Evolutionary conservation across 2,329 filamentous ascomycete genomes (phyloP).

Genomic region (Cercospora beticola): DNA sequence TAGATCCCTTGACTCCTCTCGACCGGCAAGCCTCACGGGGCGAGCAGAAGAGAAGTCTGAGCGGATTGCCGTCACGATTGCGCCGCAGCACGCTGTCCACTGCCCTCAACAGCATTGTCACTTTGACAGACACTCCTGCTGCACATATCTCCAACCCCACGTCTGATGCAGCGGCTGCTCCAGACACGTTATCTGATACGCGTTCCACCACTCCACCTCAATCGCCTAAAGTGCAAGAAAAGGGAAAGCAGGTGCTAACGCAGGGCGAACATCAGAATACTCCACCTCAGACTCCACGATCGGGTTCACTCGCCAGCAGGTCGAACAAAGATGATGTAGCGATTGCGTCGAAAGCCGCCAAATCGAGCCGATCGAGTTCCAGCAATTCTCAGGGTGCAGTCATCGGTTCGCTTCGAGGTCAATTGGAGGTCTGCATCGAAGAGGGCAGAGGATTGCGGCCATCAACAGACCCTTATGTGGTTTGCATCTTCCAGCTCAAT

Average conservation of each 20-base stretch:
- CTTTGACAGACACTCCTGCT: constrained; percentile 59
- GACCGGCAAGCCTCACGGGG: constrained; percentile 31
- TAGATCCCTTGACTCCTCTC: constrained; percentile 18
- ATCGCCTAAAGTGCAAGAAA: constrained; percentile 58
- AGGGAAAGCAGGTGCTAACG: constrained; percentile 74
- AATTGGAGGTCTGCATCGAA: constrained; percentile 82
- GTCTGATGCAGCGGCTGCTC: constrained; percentile 53
- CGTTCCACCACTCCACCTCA: constrained; percentile 42
- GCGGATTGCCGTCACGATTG: constrained; percentile 31
- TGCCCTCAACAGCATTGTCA: constrained; percentile 66
- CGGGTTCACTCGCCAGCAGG: constrained; percentile 67
- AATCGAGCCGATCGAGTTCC: constrained; percentile 38
- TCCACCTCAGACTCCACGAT: constrained; percentile 83
- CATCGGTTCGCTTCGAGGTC: constrained; percentile 74
- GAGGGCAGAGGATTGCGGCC: constrained; percentile 80
- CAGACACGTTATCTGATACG: constrained; percentile 49
- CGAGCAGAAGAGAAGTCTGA: constrained; percentile 29
- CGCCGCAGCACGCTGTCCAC: constrained; percentile 45
- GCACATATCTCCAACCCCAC: constrained; percentile 71
- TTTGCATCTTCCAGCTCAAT: constrained; percentile 94
- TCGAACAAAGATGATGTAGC: constrained; percentile 29
- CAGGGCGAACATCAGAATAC: constrained; percentile 81
- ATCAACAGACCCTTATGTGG: constrained; percentile 87
- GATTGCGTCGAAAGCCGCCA: constrained; percentile 33
- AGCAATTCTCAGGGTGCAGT: constrained; percentile 49